phyloP scores from a whole-genome alignment of 1,284 basidiomycete genomes.

The Sporisorium iseilematis-ciliati region DNA sequence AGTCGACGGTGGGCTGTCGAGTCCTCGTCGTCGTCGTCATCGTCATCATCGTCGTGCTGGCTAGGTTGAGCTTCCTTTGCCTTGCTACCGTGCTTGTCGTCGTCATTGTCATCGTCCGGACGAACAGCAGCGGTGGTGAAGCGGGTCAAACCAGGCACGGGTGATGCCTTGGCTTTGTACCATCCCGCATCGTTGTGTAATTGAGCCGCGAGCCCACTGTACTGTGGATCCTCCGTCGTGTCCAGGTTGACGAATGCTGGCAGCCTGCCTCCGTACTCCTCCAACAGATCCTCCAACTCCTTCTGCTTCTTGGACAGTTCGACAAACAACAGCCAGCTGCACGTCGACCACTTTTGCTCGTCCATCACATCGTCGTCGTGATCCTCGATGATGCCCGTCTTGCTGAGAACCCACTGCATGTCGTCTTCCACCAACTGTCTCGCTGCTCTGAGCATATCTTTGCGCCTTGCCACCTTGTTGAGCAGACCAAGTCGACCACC shows the following conservation, averaged over 20 bases:
- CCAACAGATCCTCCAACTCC: constrained; percentile 54
- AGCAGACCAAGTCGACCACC: constrained; percentile 61
- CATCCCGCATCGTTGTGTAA: constrained; percentile 47
- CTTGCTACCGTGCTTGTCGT: background rate
- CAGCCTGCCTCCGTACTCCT: constrained; percentile 32
- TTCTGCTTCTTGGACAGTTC: constrained; percentile 60
- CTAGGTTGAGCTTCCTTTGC: background rate
- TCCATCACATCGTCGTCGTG: constrained; percentile 68
- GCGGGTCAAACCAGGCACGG: constrained; percentile 43
- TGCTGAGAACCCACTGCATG: constrained; percentile 64
- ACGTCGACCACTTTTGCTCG: constrained; percentile 67
- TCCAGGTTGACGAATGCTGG: constrained; percentile 40
- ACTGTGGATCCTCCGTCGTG: constrained; percentile 36
- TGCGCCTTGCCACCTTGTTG: constrained; percentile 58
- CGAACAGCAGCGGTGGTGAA: constrained; percentile 16
- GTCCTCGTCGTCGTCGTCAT: constrained; percentile 46
- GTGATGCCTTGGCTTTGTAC: constrained; percentile 40
- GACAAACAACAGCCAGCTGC: constrained; percentile 64
- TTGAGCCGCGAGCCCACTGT: constrained; percentile 48
- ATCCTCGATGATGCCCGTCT: constrained; percentile 67
- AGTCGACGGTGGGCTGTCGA: constrained; percentile 22
- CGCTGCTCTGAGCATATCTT: constrained; percentile 56
- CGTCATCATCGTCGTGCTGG: constrained; percentile 5
- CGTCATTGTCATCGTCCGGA: constrained; percentile 1
- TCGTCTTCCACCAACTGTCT: constrained; percentile 64